A percentile compares a stretch with the other conserved stretches of the same genome.
phyloP scores from a whole-genome alignment of 2,329 filamentous ascomycete species.

The Diaporthe nobilis region DNA sequence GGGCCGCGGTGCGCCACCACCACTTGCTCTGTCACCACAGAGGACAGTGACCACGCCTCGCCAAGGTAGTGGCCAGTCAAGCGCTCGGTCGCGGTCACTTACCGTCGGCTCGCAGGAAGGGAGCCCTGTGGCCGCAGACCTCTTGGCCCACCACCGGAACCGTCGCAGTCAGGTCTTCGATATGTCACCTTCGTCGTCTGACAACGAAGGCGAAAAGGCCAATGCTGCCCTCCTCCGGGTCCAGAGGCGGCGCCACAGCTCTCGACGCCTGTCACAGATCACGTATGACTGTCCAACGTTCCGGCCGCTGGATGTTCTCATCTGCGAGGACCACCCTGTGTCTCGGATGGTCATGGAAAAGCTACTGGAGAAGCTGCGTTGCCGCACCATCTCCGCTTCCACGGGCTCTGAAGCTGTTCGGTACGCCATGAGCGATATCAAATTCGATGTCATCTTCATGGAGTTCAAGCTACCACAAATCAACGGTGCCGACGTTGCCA shows the following conservation, averaged over 20 bases:
- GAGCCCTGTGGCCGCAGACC: conserved; percentile 78
- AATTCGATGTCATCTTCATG: conserved; percentile 99
- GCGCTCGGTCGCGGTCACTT: conserved; percentile 83
- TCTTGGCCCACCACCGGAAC: conserved; percentile 84
- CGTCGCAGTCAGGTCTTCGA: conserved; percentile 95
- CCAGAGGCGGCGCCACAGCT: conserved; percentile 93
- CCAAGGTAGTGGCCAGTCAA: conserved; percentile 72
- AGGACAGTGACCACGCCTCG: conserved; percentile 73
- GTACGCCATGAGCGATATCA: conserved; percentile 96
- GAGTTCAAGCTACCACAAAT: conserved; percentile 97
- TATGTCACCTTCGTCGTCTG: conserved; percentile 96
- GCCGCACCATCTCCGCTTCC: conserved; percentile 90
- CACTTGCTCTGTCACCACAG: conserved; percentile 71
- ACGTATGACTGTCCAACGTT: conserved; percentile 89
- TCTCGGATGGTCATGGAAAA: conserved; percentile 99
- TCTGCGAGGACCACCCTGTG: conserved; percentile 98
- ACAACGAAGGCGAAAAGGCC: conserved; percentile 94
- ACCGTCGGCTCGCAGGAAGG: conserved; percentile 96
- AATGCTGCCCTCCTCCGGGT: conserved; percentile 88
- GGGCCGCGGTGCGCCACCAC: conserved; percentile 65
- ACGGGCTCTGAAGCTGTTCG: conserved; percentile 94
- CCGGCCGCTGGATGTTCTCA: conserved; percentile 91
- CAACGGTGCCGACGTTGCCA: conserved; percentile 93
- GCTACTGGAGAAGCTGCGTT: conserved; percentile 92
- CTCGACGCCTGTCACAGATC: conserved; percentile 93